Evolutionary conservation across 257 asterid species (phyloP).

Genomic region (Nyctanthes arbortristis): DNA sequence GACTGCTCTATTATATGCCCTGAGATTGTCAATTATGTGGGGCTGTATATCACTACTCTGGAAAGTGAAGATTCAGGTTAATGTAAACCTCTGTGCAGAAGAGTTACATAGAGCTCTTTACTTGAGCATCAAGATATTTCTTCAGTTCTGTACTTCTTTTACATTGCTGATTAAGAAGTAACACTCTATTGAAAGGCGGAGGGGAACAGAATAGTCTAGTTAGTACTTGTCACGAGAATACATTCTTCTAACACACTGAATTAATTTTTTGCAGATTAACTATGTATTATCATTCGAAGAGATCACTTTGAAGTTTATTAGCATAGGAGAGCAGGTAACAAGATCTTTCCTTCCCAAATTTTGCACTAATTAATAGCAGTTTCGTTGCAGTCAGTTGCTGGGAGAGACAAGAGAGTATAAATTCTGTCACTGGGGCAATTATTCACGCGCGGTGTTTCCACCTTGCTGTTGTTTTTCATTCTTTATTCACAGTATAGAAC

Average conservation of each 20-base stretch:
- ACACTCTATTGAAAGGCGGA: conserved; percentile 20
- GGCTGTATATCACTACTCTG: background rate
- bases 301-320: conserved; percentile 88
- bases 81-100: conserved; percentile 3
- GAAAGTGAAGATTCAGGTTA: conserved; percentile 1
- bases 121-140: background rate
- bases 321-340: conserved; percentile 94
- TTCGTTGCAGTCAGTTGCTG: background rate
- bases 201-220: conserved; percentile 8
- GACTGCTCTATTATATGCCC: conserved; percentile 10
- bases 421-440: background rate
- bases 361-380: conserved; percentile 13
- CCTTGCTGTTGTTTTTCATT: conserved; percentile 13
- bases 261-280: conserved; percentile 74
- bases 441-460: background rate
- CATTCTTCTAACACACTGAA: conserved; percentile 32
- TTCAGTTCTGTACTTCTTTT: conserved; percentile 11
- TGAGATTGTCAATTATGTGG: conserved; percentile 9
- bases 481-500: background rate
- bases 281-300: conserved; percentile 91
- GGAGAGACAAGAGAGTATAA: background rate
- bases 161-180: conserved; percentile 17
- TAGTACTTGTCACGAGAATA: conserved; percentile 14
- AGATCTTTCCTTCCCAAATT: conserved; percentile 18
- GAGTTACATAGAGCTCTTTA: conserved; percentile 12